Evolutionary conservation across 225 moss, liverwort and hornwort species (phyloP), one percentile per base, ranked within the genome.

Genomic region (Bryum argenteum): DNA sequence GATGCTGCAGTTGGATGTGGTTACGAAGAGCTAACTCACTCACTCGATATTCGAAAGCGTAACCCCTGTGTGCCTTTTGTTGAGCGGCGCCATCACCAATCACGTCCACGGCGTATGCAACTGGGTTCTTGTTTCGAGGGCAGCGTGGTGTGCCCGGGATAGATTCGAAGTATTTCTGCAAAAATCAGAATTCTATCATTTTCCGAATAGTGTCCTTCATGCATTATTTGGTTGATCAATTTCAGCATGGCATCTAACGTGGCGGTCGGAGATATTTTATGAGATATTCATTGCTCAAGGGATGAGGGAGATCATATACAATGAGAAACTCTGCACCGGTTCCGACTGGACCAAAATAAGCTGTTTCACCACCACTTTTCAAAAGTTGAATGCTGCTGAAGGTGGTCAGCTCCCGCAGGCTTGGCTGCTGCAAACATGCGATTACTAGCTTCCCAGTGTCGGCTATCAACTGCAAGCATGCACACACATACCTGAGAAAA

Each of bases 21-120:
- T 91, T 93, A 62, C 83, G 80, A 40, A 93, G 75, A 51, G 93
- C 87, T 73, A 93, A 74, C 52, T 89, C 89, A 74, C 85, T 89
- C 3, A 91, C 85, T 28, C 91, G 91, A 81, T 91, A 93, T 54
- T 93, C 93, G 61, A 91, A 91, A 8, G 89, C 91, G 71, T 91
- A 93, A 79, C 91, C 93, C 74, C 85, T 88, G 14, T 84, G 22
- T 42, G 80, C 81, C 76, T 81, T 87, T 8, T 70, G 79, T 17
- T 91, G 87, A 61, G 69, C 61, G 19, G 72, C 61, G 8, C 89
- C 89, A 77, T 93, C 93, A 69, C 93, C 93, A 67, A 91, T 89
- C n/a, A 89, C 61, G 52, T 83, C 89, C 9, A 91, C 61, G 18
- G 83, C 87, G 66, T 79, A 87, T 14, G 80, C 56, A 57, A 82